A percentile compares a stretch with the other conserved stretches of the same genome.
Conservation (phyloP, 179 eudicot species). For the Spergularia azorica region DNA sequence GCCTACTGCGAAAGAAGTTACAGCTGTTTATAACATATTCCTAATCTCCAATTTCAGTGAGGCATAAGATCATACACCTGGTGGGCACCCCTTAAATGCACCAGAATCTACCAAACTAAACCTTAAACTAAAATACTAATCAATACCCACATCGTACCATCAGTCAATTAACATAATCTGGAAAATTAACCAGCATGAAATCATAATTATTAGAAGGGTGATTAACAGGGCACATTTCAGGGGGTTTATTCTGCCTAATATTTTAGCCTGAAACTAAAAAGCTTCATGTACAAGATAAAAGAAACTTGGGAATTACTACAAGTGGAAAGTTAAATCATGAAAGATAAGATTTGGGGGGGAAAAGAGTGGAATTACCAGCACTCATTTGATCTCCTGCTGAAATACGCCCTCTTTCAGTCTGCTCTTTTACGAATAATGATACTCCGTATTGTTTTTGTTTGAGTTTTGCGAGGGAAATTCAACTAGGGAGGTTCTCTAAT, state of each 20-base stretch:
- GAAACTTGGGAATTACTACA: background rate
- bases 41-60: background rate
- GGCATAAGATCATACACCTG: conserved; percentile 22
- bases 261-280: background rate
- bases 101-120: background rate
- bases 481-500: too few relatives aligned
- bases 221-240: background rate
- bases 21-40: background rate
- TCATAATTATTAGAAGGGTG: background rate
- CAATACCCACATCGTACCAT: conserved; percentile 7
- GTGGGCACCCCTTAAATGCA: background rate
- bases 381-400: background rate
- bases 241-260: background rate
- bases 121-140: background rate
- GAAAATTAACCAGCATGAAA: background rate
- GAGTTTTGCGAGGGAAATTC: too few relatives aligned
- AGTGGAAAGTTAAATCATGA: background rate
- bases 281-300: background rate
- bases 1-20: background rate
- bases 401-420: too few relatives aligned
- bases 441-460: too few relatives aligned
- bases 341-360: background rate
- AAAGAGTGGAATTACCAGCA: conserved; percentile 5
- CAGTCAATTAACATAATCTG: background rate
- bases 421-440: too few relatives aligned